Evolutionary conservation across 768 basidiomycete genomes (phyloP).

Genomic region (Leccinum rimulosum): DNA sequence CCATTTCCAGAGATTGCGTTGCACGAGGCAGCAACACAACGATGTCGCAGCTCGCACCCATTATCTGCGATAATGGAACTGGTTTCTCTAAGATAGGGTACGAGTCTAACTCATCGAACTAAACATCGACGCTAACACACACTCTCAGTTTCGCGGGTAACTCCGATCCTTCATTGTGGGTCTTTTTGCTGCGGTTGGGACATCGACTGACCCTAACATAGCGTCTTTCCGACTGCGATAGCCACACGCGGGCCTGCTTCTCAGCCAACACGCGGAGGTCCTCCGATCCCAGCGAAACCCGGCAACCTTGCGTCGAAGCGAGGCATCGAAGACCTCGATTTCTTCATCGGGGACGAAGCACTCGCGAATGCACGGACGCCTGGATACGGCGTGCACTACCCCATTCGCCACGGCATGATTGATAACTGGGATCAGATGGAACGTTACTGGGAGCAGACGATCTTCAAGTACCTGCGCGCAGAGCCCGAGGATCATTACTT

Average conservation of each 20-base stretch:
- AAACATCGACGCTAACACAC: constrained; percentile 11
- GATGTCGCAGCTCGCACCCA: constrained; percentile 88
- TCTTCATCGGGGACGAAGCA: constrained; percentile 99
- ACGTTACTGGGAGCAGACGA: constrained; percentile 98
- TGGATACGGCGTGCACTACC: constrained; percentile 92
- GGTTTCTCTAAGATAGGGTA: constrained; percentile 98
- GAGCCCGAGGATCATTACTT: constrained; percentile 99
- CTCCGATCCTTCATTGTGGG: constrained; percentile 96
- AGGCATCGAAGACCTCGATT: constrained; percentile 98
- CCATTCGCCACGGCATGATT: constrained; percentile 96
- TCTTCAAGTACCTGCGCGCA: constrained; percentile 98
- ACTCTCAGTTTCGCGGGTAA: constrained; percentile 88
- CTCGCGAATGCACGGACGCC: constrained; percentile 93
- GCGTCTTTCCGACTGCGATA: constrained; percentile 98
- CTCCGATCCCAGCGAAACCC: constrained; percentile 79
- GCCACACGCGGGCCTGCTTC: constrained; percentile 75
- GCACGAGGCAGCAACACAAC: constrained; percentile 9
- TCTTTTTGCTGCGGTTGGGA: constrained; percentile 16
- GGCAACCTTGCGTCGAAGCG: constrained; percentile 94
- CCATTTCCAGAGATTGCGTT: constrained; percentile 8
- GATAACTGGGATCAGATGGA: constrained; percentile 99
- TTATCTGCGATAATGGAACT: constrained; percentile 98
- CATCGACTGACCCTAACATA: constrained; percentile 28
- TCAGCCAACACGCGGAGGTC: constrained; percentile 60
- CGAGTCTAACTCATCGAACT: constrained; percentile 18